These are phyloP conservation scores for Colletotrichum sp. DNA, from an alignment of 2,329 filamentous ascomycete species.

Conservation along the genomic window DNA sequence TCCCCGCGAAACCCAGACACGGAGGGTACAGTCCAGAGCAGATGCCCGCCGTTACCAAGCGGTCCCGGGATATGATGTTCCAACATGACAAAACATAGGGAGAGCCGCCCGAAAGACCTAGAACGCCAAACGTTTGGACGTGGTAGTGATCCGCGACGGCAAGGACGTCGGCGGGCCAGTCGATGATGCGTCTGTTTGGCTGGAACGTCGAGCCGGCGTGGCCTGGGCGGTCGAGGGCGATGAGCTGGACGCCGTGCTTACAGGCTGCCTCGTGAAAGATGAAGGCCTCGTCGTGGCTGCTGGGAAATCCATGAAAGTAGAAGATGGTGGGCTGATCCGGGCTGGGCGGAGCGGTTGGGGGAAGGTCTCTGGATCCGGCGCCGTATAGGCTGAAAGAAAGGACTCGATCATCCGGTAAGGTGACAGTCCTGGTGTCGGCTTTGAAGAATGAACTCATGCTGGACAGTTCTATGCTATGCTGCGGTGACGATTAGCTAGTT, in stretches of 20 bases:
- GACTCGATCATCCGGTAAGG: neutral
- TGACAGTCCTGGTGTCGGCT: neutral
- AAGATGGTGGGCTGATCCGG: neutral
- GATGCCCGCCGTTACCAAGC: conserved; percentile 40
- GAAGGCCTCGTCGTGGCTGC: conserved; percentile 41
- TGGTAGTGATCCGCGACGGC: conserved; percentile 30
- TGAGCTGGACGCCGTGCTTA: conserved; percentile 33
- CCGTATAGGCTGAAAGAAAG: neutral
- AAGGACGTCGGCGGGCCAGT: conserved; percentile 38
- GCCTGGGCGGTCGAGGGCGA: conserved; percentile 46
- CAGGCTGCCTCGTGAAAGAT: conserved; percentile 28
- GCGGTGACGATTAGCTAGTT: neutral
- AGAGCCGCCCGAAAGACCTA: conserved; percentile 40
- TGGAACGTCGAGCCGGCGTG: conserved; percentile 43
- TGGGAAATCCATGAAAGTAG: conserved; percentile 48
- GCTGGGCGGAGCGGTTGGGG: neutral
- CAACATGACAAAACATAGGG: conserved; percentile 42
- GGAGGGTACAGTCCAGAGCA: conserved; percentile 40
- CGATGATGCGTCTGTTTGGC: conserved; percentile 31
- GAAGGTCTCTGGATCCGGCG: neutral
- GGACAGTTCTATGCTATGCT: neutral
- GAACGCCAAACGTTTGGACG: conserved; percentile 33
- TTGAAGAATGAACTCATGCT: neutral
- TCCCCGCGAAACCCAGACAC: conserved; percentile 33
- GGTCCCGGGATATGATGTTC: conserved; percentile 29